Base-by-base conservation (phyloP, 306 rosid species). In the Boehmeria nivea region DNA sequence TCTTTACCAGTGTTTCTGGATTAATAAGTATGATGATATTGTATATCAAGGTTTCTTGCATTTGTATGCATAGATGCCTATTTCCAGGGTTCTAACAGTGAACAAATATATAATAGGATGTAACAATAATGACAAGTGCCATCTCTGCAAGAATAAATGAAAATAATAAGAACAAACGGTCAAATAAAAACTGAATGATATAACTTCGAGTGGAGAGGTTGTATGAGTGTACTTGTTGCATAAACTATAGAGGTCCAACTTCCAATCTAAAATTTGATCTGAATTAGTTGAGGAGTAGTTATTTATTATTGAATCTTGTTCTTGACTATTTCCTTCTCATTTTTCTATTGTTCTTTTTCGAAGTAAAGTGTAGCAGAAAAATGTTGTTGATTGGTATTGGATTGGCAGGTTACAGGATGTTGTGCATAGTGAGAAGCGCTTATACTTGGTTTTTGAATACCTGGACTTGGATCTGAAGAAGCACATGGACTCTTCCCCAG, bases 401-500 rank as follows among this genome's bases (percentile, higher is more conserved):
- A 14, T 67, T 73, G 59, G 21, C 71, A 87, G 96, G 84, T 73
- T 91, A 64, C 95, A 87, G 75, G 99, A 87, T 53, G 99, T 87
- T 8, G 96, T 87, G 69, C 96, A 85, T 62, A 82, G 96, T 39
- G 96, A 91, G 78, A 87, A 75, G 83, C 89, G 96, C 2, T 62
- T 91, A 79, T 91, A 87, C 71, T 86, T 91, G 60, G 96, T 87
- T 71, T 87, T 87, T 67, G 99, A 91, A 79, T 91, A 84, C 72
- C 87, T 91, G 66, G 99, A 91, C 83, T 78, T 91, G 73, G 96
- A 91, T 81, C 77, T 91, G 66, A 87, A 91, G 95, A 87, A 91
- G 71, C 95, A 91, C 68, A 91, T 87, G 99, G 99, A 91, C 72
- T 87, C 95, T 54, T 74, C 93, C 70, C 99, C 96, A 12, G 99